Evolutionary conservation across 2,329 filamentous ascomycete species (phyloP).

Genomic region (Fusarium vanettenii): DNA sequence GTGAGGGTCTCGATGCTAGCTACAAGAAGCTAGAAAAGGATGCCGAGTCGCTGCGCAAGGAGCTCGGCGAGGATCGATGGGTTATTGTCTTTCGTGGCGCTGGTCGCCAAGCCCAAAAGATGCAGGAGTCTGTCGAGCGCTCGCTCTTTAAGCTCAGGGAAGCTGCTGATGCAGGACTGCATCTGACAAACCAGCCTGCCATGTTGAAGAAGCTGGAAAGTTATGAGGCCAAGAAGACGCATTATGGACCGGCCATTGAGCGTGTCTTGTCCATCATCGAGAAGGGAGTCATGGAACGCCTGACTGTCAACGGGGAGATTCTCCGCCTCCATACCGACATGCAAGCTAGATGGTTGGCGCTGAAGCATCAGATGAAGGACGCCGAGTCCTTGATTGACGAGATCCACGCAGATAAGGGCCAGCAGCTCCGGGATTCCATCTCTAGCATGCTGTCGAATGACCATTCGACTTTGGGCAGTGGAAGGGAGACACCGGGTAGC

Average conservation of each 20-base stretch:
- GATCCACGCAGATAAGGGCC: constrained; percentile 71
- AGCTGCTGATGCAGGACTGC: constrained; percentile 78
- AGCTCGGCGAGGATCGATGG: constrained; percentile 96
- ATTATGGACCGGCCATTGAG: constrained; percentile 94
- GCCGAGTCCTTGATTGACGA: constrained; percentile 83
- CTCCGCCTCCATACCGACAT: constrained; percentile 87
- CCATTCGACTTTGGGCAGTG: constrained; percentile 76
- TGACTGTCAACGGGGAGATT: constrained; percentile 97
- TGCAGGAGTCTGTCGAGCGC: constrained; percentile 94
- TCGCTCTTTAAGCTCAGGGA: constrained; percentile 87
- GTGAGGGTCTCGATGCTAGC: constrained; percentile 79
- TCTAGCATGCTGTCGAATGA: constrained; percentile 92
- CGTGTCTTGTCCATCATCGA: constrained; percentile 93
- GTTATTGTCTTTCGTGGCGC: constrained; percentile 95
- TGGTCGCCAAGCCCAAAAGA: constrained; percentile 90
- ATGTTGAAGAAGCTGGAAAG: constrained; percentile 88
- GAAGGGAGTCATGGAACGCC: constrained; percentile 92
- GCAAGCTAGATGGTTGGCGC: constrained; percentile 80
- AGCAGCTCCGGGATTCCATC: constrained; percentile 89
- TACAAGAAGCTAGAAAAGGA: constrained; percentile 92
- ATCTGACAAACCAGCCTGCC: constrained; percentile 75
- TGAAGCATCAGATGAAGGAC: constrained; percentile 81
- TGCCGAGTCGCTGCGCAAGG: constrained; percentile 87
- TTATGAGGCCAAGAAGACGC: constrained; percentile 93
- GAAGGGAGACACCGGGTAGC: constrained; percentile 77